Percentiles rank a stretch among this genome's conserved stretches.
phyloP scores from a whole-genome alignment of 1,139 yeast species.

The Lodderomyces beijingensis region DNA sequence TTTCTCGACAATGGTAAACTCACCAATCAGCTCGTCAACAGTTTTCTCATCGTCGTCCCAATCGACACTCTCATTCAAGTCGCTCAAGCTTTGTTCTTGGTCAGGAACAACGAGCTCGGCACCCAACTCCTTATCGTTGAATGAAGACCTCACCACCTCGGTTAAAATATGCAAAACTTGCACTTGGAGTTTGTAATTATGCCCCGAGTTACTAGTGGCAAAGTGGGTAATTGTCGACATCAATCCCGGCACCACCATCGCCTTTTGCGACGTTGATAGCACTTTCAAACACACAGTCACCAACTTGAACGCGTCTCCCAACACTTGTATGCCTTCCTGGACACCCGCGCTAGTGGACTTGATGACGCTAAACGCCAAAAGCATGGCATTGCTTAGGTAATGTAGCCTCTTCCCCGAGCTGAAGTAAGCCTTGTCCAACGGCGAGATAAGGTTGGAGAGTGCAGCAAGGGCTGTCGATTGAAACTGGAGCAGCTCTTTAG shows the following conservation, averaged over 20 bases:
- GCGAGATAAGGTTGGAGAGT: slow-evolving; percentile 4
- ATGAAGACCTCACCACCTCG: slow-evolving; percentile 21
- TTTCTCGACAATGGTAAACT: slow-evolving; percentile 7
- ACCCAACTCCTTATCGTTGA: slow-evolving; percentile 24
- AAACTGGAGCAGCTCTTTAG: slow-evolving; percentile 16
- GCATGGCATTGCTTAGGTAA: slow-evolving; percentile 25
- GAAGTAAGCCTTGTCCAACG: slow-evolving; percentile 17
- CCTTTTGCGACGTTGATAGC: slow-evolving; percentile 27
- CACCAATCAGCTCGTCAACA: slow-evolving; percentile 8
- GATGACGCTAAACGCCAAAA: slow-evolving; percentile 19
- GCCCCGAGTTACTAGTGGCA: slow-evolving; percentile 17
- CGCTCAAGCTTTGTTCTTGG: slow-evolving; percentile 5
- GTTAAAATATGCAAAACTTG: slow-evolving; percentile 21
- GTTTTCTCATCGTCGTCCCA: slow-evolving; percentile 17
- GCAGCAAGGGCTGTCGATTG: slow-evolving; percentile 15
- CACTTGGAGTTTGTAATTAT: slow-evolving; percentile 23
- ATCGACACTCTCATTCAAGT: neutral
- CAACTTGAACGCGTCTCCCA: slow-evolving; percentile 5
- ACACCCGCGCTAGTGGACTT: slow-evolving; percentile 9
- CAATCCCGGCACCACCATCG: slow-evolving; percentile 40
- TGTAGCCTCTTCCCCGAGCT: slow-evolving; percentile 18
- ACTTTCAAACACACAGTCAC: slow-evolving; percentile 7
- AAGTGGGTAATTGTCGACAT: slow-evolving; percentile 31
- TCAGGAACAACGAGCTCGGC: slow-evolving; percentile 13
- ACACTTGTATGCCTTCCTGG: slow-evolving; percentile 8